Conservation (phyloP, 495 filamentous ascomycete species). For the Penicillium manginii region DNA sequence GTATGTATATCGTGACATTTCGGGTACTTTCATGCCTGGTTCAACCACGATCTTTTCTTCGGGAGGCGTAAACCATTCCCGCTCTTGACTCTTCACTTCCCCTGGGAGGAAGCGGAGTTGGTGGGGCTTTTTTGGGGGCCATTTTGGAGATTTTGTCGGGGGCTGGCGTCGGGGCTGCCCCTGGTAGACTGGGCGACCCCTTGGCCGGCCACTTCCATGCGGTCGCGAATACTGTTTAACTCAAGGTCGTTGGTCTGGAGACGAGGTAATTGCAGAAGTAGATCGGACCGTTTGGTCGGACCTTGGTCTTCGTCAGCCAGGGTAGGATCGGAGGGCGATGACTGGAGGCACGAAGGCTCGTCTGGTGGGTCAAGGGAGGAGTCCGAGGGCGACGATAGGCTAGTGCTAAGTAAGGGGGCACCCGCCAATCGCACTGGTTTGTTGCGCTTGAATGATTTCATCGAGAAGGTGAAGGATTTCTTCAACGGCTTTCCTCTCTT, state of each 20-base stretch:
- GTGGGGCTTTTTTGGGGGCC: constrained; percentile 10
- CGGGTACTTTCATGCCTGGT: constrained; percentile 3
- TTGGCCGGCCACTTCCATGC: neutral
- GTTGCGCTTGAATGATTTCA: constrained; percentile 21
- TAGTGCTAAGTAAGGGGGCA: neutral
- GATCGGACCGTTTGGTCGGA: constrained; percentile 25
- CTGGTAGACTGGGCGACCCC: constrained; percentile 6
- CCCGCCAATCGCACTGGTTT: neutral
- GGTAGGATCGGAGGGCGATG: constrained; percentile 18
- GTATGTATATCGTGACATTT: constrained; percentile 18
- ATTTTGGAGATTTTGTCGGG: neutral
- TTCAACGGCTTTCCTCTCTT: constrained; percentile 3
- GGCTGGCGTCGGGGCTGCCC: neutral
- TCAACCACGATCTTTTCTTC: constrained; percentile 32
- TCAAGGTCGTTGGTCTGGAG: constrained; percentile 37
- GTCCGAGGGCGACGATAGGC: constrained; percentile 20
- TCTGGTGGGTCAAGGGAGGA: constrained; percentile 17
- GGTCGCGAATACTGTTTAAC: constrained; percentile 15
- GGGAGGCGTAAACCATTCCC: constrained; percentile 8
- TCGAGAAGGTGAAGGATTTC: constrained; percentile 23
- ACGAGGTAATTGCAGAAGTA: constrained; percentile 40
- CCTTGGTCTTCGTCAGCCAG: neutral
- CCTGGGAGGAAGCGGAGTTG: neutral
- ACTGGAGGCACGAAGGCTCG: constrained; percentile 14
- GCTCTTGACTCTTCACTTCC: neutral